Evolutionary conservation across 306 rosid genomes (phyloP).

Genomic region (Rosa rugosa): DNA sequence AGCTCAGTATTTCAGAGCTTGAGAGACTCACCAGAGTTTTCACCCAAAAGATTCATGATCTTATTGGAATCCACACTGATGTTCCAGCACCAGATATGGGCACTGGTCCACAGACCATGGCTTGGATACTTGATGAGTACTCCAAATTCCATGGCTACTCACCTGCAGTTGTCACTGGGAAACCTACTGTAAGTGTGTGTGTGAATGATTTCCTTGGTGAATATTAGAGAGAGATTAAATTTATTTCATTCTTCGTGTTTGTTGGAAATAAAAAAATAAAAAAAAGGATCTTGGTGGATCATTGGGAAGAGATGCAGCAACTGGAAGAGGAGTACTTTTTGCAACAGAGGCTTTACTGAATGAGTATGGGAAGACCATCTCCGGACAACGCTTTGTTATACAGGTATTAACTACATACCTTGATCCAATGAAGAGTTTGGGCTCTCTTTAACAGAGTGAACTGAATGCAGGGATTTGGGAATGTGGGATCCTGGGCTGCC

Average conservation of each 20-base stretch:
- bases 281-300: conserved; percentile 90
- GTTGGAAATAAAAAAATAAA: background rate
- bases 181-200: conserved; percentile 65
- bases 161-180: conserved; percentile 93
- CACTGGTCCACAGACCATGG: conserved; percentile 99
- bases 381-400: conserved; percentile 78
- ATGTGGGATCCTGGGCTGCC: conserved; percentile 98
- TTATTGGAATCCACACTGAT: conserved; percentile 79
- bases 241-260: background rate
- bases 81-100: conserved; percentile 99
- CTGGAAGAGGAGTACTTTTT: conserved; percentile 87
- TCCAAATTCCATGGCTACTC: conserved; percentile 96
- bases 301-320: conserved; percentile 92
- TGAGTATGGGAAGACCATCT: conserved; percentile 74
- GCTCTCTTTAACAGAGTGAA: background rate
- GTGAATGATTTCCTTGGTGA: background rate
- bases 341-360: conserved; percentile 86
- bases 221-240: background rate
- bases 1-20: conserved; percentile 70
- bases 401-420: conserved; percentile 47
- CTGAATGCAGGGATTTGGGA: conserved; percentile 72
- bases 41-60: conserved; percentile 95
- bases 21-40: conserved; percentile 90
- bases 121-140: conserved; percentile 95
- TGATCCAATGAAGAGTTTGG: background rate